Evolutionary conservation across 768 basidiomycete species (phyloP).

Genomic region (Pleurotus djamor): DNA sequence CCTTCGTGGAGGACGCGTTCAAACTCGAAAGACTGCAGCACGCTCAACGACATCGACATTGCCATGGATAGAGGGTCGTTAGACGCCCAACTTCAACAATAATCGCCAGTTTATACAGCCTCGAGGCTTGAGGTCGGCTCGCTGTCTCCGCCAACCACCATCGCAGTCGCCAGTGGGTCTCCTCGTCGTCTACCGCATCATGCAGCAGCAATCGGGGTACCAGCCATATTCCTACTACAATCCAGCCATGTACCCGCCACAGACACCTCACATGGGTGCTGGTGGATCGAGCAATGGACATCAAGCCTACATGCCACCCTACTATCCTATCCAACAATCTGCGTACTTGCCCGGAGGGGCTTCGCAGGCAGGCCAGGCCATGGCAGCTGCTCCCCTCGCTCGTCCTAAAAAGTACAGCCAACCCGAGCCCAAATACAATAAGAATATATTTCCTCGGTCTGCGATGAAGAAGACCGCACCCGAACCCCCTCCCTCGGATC

Average conservation of each 20-base stretch:
- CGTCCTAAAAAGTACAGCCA: conserved; percentile 12
- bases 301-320: conserved; percentile 14
- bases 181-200: neutral
- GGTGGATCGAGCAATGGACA: conserved; percentile 35
- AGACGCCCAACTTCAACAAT: neutral
- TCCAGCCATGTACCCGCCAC: conserved; percentile 16
- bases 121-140: too few relatives aligned
- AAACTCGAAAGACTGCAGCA: conserved; percentile 37
- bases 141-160: too few relatives aligned
- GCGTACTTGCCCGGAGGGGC: conserved; percentile 1
- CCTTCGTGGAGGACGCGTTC: conserved; percentile 57
- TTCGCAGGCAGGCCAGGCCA: neutral
- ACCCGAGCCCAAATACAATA: conserved; percentile 13
- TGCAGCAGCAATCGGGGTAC: conserved; percentile 7
- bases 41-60: neutral
- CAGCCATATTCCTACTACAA: conserved; percentile 14
- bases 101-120: too few relatives aligned
- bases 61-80: neutral
- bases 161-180: too few relatives aligned
- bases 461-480: conserved; percentile 50
- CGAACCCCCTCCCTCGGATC: conserved; percentile 19
- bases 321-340: conserved; percentile 6
- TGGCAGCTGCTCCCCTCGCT: conserved; percentile 7
- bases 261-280: conserved; percentile 31
- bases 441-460: conserved; percentile 31